These are phyloP conservation scores for Torulaspora maleeae DNA, from an alignment of 805 yeast genomes.

Conservation along the genomic window DNA sequence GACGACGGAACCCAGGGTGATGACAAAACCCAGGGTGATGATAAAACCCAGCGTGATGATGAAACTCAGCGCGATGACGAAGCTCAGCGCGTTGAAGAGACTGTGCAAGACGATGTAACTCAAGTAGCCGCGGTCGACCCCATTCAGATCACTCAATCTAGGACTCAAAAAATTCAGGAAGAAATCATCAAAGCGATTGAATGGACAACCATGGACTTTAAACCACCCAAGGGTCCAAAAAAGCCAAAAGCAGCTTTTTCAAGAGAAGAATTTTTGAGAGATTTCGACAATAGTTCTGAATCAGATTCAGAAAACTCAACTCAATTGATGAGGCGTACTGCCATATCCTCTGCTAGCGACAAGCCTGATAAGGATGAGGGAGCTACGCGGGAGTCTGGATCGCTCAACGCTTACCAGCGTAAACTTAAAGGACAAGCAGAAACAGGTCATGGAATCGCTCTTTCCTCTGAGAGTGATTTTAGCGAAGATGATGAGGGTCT, in stretches of 20 bases:
- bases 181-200: neutral
- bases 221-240: neutral
- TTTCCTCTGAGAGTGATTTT: conserved; percentile 19
- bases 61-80: too few species aligned
- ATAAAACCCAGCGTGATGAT: too few species aligned
- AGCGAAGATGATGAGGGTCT: conserved; percentile 11
- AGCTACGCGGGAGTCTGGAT: neutral
- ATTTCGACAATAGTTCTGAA: conserved; percentile 19
- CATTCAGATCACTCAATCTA: conserved; percentile 4
- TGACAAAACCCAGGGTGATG: neutral
- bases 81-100: neutral
- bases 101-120: too few species aligned
- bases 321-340: neutral
- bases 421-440: conserved; percentile 16
- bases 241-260: conserved; percentile 12
- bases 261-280: conserved; percentile 22
- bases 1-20: too few species aligned
- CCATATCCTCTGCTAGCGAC: conserved; percentile 1
- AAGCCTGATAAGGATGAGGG: neutral
- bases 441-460: conserved; percentile 14
- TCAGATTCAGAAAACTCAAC: conserved; percentile 1
- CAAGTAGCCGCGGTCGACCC: neutral
- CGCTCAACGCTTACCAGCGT: conserved; percentile 22
- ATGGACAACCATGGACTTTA: neutral
- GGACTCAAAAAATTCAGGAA: conserved; percentile 20